These are phyloP conservation scores for Termitomyces sp. DNA, from an alignment of 768 basidiomycete genomes.

Conservation along the genomic window DNA sequence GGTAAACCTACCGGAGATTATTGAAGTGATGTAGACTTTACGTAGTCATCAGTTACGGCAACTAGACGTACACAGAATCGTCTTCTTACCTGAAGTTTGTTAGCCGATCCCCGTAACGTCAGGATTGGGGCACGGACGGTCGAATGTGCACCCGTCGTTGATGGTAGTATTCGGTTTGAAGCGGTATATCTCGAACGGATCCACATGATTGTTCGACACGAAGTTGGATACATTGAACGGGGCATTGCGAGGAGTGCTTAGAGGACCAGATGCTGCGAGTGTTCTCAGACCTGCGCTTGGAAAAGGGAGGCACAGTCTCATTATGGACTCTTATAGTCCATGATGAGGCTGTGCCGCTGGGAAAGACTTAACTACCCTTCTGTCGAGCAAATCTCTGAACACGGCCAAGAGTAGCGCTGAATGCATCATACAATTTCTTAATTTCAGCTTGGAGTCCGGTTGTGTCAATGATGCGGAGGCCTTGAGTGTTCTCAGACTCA, in stretches of 20 bases:
- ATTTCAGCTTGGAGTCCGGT: too few species aligned
- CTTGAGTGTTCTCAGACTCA: too few species aligned
- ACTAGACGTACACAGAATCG: not conserved
- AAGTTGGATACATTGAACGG: not conserved
- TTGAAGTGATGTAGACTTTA: not conserved
- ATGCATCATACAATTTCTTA: too few species aligned
- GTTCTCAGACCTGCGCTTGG: too few species aligned
- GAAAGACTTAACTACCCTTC: too few species aligned
- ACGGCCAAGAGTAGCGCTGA: too few species aligned
- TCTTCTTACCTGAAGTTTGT: not conserved
- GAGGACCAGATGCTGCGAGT: not conserved
- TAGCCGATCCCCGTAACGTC: conserved; percentile 1
- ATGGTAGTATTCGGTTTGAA: not conserved
- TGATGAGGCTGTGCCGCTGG: too few species aligned
- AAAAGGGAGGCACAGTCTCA: too few species aligned
- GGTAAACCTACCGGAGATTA: not conserved
- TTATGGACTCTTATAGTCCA: too few species aligned
- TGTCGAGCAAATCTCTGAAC: too few species aligned
- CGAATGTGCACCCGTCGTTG: not conserved
- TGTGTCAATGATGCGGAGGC: too few species aligned
- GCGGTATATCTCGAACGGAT: not conserved
- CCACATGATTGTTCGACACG: not conserved
- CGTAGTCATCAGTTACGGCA: not conserved
- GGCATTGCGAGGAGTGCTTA: not conserved
- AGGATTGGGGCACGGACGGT: not conserved